Conservation (phyloP, 228 moss, liverwort and hornwort genomes). For the Sphagnum fallax region DNA sequence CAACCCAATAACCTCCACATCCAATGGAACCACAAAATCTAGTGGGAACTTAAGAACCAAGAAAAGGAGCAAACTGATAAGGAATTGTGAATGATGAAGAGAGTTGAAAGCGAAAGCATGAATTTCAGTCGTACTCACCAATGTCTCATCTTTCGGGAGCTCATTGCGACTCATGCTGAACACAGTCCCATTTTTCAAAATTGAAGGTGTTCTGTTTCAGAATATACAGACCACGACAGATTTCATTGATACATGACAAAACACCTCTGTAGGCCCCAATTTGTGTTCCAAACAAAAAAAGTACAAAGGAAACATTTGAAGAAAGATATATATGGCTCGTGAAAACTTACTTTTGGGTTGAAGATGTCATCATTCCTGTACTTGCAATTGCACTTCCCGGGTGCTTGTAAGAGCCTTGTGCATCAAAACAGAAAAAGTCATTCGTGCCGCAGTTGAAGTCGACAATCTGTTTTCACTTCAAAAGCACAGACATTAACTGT, state of each 20-base stretch:
- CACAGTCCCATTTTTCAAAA: conserved; percentile 45
- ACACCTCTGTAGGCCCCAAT: neutral
- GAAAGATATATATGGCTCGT: neutral
- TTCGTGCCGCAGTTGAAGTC: conserved; percentile 93
- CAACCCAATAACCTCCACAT: conserved; percentile 42
- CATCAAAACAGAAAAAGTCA: conserved; percentile 53
- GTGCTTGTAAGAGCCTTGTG: conserved; percentile 27
- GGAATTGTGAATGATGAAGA: neutral
- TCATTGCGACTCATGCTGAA: conserved; percentile 19
- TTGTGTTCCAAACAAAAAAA: neutral
- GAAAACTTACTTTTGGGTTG: conserved; percentile 49
- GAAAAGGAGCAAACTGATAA: neutral
- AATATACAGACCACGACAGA: neutral
- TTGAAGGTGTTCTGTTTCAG: conserved; percentile 16
- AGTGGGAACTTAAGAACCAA: neutral
- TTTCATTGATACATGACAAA: neutral
- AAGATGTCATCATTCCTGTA: conserved; percentile 78
- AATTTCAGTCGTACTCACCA: conserved; percentile 17
- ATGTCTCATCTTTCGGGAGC: conserved; percentile 23
- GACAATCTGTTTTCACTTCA: conserved; percentile 42
- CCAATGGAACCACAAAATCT: neutral
- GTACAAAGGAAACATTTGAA: neutral
- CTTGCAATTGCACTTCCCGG: conserved; percentile 36
- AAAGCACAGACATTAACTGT: too few relatives aligned
- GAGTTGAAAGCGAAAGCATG: neutral